A percentile compares a stretch with the other conserved stretches of the same genome.
These are phyloP conservation scores for Medicago truncatula DNA, from an alignment of 306 rosid species.

Conservation along the genomic window DNA sequence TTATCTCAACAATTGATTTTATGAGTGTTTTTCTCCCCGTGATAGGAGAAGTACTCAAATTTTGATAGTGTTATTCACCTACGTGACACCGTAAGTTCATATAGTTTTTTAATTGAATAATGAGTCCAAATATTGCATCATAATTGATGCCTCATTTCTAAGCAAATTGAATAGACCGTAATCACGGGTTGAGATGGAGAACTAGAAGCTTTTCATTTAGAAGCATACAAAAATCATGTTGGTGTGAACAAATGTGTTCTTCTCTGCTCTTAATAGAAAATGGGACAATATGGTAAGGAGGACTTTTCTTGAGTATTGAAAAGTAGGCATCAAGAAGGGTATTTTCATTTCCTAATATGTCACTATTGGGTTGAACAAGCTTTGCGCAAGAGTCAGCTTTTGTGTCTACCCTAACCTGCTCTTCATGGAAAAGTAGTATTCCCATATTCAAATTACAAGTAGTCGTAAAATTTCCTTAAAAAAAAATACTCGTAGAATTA, in stretches of 20 bases:
- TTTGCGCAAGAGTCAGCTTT: neutral
- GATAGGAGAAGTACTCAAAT: no score
- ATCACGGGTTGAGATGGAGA: neutral
- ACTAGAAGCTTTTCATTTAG: neutral
- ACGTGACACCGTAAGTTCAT: no score
- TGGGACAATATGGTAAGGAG: neutral
- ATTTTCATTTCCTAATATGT: neutral
- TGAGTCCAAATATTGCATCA: no score
- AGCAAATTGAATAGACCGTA: neutral
- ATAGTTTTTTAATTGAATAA: no score
- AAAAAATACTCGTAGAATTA: no score
- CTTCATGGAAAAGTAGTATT: constrained; percentile 3
- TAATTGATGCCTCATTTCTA: neutral
- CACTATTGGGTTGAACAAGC: neutral
- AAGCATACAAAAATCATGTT: neutral
- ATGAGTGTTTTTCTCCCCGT: no score
- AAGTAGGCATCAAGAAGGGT: neutral
- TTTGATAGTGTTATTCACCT: no score
- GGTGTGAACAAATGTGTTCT: neutral
- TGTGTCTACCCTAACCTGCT: neutral
- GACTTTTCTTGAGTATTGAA: neutral
- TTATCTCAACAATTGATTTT: no score
- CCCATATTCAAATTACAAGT: neutral
- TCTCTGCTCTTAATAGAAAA: neutral
- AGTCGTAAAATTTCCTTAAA: neutral